Evolutionary conservation across 495 filamentous ascomycete species (phyloP).

Genomic region (Podospora australis): DNA sequence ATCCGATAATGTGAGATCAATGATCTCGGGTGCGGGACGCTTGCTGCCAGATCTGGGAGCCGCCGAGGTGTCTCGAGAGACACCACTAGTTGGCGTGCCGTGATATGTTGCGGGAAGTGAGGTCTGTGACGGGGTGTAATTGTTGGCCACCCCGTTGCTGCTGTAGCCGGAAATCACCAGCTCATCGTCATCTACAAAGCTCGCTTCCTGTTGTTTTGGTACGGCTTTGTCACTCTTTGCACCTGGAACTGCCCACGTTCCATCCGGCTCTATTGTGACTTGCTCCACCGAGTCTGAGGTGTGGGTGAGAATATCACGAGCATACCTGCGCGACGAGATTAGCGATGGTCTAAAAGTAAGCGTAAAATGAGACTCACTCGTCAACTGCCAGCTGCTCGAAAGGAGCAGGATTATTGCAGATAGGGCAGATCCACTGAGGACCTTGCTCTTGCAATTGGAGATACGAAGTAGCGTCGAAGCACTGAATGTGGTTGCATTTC

Average conservation of each 20-base stretch:
- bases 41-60: slow-evolving; percentile 50
- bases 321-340: slow-evolving; percentile 62
- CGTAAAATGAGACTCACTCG: slow-evolving; percentile 50
- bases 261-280: slow-evolving; percentile 84
- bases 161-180: slow-evolving; percentile 57
- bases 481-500: slow-evolving; percentile 82
- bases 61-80: slow-evolving; percentile 26
- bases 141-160: slow-evolving; percentile 12
- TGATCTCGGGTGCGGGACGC: slow-evolving; percentile 56
- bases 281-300: slow-evolving; percentile 68
- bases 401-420: slow-evolving; percentile 75
- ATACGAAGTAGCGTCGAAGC: slow-evolving; percentile 92
- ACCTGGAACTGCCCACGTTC: slow-evolving; percentile 60
- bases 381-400: slow-evolving; percentile 83
- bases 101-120: slow-evolving; percentile 10
- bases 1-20: slow-evolving; percentile 74
- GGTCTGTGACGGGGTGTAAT: slow-evolving; percentile 9
- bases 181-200: slow-evolving; percentile 55
- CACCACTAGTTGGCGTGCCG: slow-evolving; percentile 25
- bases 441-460: slow-evolving; percentile 92
- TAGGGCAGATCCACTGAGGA: slow-evolving; percentile 88
- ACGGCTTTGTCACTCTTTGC: slow-evolving; percentile 15
- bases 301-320: slow-evolving; percentile 70
- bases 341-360: too few species aligned
- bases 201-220: slow-evolving; percentile 15